Percentiles rank a stretch among this genome's conserved stretches.
These are phyloP conservation scores for Yamadazyma sp. DNA, from an alignment of 1,139 yeast genomes.

Conservation along the genomic window DNA sequence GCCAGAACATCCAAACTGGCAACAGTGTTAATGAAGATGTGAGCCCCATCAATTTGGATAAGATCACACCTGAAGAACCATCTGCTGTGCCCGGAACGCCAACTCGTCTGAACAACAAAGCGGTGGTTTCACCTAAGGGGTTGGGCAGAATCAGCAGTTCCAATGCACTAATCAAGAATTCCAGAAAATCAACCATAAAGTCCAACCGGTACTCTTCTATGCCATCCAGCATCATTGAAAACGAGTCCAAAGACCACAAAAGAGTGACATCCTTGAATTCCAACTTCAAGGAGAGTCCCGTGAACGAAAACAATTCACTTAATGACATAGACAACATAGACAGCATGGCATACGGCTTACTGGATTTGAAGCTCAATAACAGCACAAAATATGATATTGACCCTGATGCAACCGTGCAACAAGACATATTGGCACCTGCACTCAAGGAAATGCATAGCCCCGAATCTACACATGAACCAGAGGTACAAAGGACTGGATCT, in stretches of 20 bases:
- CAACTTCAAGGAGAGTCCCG: slow-evolving; percentile 21
- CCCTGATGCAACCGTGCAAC: slow-evolving; percentile 1
- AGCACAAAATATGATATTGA: slow-evolving; percentile 2
- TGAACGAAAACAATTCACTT: neutral
- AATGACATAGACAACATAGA: slow-evolving; percentile 6
- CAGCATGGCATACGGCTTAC: slow-evolving; percentile 16
- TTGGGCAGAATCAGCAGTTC: slow-evolving; percentile 8
- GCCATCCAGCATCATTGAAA: slow-evolving; percentile 20
- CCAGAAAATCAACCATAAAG: slow-evolving; percentile 35
- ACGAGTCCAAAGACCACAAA: slow-evolving; percentile 4
- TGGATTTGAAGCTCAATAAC: slow-evolving; percentile 12
- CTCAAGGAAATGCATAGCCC: neutral
- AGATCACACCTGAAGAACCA: neutral
- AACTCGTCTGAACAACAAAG: neutral
- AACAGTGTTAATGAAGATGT: slow-evolving; percentile 1
- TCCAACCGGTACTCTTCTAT: slow-evolving; percentile 40
- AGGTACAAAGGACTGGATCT: slow-evolving; percentile 24
- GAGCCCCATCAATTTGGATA: slow-evolving; percentile 6
- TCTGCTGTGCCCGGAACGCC: neutral
- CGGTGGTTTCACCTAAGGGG: neutral
- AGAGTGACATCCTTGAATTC: slow-evolving; percentile 28
- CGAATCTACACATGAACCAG: neutral
- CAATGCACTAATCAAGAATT: slow-evolving; percentile 27
- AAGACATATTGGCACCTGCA: neutral
- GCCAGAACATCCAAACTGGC: slow-evolving; percentile 5